Conservation (phyloP, 805 yeast species). For the Barnettozyma populi region DNA sequence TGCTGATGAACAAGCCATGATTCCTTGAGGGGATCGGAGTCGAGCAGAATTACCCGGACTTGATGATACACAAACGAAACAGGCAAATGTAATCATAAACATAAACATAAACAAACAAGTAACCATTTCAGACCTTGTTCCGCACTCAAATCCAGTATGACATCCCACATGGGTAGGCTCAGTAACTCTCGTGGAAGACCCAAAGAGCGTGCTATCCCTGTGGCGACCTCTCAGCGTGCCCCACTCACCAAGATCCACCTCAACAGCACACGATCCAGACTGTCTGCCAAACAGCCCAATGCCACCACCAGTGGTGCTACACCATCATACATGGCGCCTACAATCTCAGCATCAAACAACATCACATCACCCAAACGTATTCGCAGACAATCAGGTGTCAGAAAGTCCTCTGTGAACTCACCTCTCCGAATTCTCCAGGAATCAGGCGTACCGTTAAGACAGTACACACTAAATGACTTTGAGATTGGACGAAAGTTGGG, state of each 20-base stretch:
- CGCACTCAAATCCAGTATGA: no score
- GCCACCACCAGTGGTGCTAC: background rate
- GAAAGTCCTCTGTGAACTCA: constrained; percentile 14
- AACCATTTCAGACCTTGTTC: background rate
- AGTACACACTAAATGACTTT: constrained; percentile 55
- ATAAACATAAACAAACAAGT: no score
- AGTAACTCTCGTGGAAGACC: background rate
- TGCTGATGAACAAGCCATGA: no score
- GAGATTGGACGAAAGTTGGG: constrained; percentile 87
- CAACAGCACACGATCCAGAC: constrained; percentile 10
- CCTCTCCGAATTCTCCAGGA: constrained; percentile 23
- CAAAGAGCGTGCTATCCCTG: background rate
- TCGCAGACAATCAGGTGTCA: constrained; percentile 11
- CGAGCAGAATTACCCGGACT: no score
- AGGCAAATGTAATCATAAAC: no score
- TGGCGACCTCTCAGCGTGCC: constrained; percentile 6
- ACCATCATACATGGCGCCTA: constrained; percentile 28
- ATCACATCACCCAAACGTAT: constrained; percentile 19
- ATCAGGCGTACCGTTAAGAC: constrained; percentile 22
- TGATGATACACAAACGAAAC: no score
- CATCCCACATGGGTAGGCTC: background rate
- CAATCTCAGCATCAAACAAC: constrained; percentile 23
- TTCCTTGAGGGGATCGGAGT: no score
- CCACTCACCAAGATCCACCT: constrained; percentile 26
- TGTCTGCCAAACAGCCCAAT: constrained; percentile 3